Conservation (phyloP, 345 rosid genomes). For the Rhodamnia argentea region DNA sequence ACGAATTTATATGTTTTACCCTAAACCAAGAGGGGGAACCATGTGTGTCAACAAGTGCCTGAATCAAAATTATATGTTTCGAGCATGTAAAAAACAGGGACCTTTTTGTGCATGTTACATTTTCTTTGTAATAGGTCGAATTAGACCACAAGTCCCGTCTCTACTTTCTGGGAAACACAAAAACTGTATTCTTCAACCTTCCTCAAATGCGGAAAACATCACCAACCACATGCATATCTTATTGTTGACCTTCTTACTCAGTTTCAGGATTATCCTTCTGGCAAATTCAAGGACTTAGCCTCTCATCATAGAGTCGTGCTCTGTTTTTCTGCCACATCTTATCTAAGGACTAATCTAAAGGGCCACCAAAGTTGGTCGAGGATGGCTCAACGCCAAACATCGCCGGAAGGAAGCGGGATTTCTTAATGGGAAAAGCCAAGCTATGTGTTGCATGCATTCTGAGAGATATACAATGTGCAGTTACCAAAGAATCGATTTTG, state of each 20-base stretch:
- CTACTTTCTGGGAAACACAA: background rate
- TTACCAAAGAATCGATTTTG: background rate
- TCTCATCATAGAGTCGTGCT: background rate
- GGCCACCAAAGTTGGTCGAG: background rate
- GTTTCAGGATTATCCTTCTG: background rate
- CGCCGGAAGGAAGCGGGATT: rapidly evolving
- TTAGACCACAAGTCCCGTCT: background rate
- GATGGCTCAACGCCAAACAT: background rate
- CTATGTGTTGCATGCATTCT: background rate
- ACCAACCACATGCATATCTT: background rate
- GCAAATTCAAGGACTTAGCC: background rate
- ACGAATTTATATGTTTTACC: background rate
- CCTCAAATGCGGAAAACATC: background rate
- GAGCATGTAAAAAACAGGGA: background rate
- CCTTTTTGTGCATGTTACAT: background rate
- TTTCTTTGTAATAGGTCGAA: background rate
- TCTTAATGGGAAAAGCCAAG: background rate
- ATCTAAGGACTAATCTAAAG: background rate
- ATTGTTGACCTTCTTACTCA: background rate
- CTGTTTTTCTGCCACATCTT: background rate
- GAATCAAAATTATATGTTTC: background rate
- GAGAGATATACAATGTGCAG: background rate
- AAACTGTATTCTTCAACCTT: background rate
- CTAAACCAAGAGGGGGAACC: background rate
- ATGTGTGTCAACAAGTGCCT: background rate